A percentile compares a stretch with the other conserved stretches of the same genome.
Evolutionary conservation across 2,329 filamentous ascomycete species (phyloP).

Genomic region (Fusarium siculi): DNA sequence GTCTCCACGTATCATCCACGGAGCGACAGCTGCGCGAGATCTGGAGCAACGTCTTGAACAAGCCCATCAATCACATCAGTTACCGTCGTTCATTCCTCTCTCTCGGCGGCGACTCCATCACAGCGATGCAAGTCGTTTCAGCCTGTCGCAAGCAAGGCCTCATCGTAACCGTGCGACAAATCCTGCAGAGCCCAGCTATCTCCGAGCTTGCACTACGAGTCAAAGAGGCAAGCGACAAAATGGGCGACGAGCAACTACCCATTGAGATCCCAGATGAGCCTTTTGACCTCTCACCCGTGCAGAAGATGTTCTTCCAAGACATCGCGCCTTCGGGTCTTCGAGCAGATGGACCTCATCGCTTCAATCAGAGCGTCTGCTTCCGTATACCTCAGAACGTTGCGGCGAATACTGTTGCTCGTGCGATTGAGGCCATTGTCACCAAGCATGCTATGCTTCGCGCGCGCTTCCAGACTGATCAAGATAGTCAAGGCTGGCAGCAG

Average conservation of each 20-base stretch:
- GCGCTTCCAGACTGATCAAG: neutral
- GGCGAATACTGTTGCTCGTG: neutral
- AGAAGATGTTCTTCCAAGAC: neutral
- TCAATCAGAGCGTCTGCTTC: neutral
- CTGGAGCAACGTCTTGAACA: neutral
- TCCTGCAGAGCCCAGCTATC: neutral
- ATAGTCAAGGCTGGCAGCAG: neutral
- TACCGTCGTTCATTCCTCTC: neutral
- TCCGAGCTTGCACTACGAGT: neutral
- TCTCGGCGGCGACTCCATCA: slow-evolving; percentile 1
- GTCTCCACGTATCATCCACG: neutral
- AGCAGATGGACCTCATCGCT: neutral
- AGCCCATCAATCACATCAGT: neutral
- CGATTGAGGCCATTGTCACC: neutral
- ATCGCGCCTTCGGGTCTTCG: neutral
- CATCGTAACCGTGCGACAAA: neutral
- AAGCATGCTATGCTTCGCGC: neutral
- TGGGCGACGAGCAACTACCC: neutral
- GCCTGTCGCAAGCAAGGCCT: neutral
- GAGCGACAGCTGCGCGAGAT: neutral
- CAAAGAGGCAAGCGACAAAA: neutral
- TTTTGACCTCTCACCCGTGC: neutral
- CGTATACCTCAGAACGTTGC: rapidly evolving
- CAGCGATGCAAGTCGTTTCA: slow-evolving; percentile 4
- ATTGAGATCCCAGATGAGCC: neutral